These are phyloP conservation scores for Heritiera littoralis DNA, from an alignment of 345 rosid genomes.

Conservation along the genomic window DNA sequence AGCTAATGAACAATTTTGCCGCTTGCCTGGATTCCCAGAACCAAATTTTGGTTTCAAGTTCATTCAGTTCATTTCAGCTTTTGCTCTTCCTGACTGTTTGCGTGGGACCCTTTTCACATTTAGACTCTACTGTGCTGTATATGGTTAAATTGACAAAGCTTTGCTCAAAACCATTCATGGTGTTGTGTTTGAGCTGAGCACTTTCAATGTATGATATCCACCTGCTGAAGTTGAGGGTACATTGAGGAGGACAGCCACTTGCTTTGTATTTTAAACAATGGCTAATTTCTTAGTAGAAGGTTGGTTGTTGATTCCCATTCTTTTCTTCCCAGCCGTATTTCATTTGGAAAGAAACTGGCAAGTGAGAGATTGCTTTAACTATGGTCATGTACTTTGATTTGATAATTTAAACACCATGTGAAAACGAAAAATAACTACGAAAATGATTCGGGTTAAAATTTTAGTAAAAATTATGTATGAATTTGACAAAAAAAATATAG, in stretches of 20 bases:
- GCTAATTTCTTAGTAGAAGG: background rate
- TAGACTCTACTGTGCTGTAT: background rate
- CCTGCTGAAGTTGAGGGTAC: background rate
- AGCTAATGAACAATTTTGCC: background rate
- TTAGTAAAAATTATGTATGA: too few relatives aligned
- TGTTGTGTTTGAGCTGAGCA: slow-evolving; percentile 4
- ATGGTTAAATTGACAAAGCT: background rate
- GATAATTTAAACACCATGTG: too few relatives aligned
- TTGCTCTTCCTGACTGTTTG: background rate
- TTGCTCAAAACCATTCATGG: slow-evolving; percentile 4
- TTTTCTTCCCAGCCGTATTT: background rate
- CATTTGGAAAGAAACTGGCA: background rate
- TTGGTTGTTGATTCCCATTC: background rate
- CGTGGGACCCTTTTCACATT: background rate
- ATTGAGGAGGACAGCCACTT: background rate
- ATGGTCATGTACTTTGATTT: too few relatives aligned
- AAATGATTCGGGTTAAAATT: too few relatives aligned
- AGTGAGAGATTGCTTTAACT: too few relatives aligned
- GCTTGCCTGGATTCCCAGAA: background rate
- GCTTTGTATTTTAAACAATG: background rate
- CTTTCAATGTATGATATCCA: background rate
- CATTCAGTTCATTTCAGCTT: background rate
- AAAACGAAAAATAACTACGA: too few relatives aligned
- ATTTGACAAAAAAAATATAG: too few relatives aligned
- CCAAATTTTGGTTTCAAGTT: background rate